These are phyloP conservation scores for Plantago major DNA, from an alignment of 257 asterid genomes.

Conservation along the genomic window DNA sequence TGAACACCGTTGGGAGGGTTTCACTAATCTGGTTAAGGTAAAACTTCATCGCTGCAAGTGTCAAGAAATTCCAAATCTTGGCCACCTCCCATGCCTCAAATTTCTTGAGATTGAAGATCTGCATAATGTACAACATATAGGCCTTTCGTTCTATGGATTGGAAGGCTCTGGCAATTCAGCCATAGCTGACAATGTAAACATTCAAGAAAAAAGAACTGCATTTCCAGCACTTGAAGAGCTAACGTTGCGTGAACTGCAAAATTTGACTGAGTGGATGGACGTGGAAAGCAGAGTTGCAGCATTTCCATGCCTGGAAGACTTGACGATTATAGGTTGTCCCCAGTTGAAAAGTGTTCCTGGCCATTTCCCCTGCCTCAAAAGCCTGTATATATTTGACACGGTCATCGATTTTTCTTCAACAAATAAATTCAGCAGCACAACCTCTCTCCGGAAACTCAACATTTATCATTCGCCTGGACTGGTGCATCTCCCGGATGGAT, in stretches of 20 bases:
- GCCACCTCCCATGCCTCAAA: constrained; percentile 26
- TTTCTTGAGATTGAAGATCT: neutral
- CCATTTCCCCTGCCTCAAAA: constrained; percentile 19
- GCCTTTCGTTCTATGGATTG: constrained; percentile 19
- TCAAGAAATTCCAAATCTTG: constrained; percentile 25
- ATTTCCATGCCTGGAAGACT: constrained; percentile 3
- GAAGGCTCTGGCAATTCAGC: neutral
- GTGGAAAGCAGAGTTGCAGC: neutral
- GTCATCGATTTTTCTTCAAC: neutral
- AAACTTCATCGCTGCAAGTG: neutral
- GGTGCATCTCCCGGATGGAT: constrained; percentile 13
- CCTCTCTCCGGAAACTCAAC: neutral
- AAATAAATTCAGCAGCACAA: constrained; percentile 12
- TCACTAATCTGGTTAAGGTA: constrained; percentile 10
- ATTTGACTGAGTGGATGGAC: constrained; percentile 26
- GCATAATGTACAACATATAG: constrained; percentile 15
- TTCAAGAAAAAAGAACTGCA: neutral
- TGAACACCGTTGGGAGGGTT: neutral
- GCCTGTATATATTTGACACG: neutral
- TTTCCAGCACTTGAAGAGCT: constrained; percentile 24
- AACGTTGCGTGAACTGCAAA: constrained; percentile 7
- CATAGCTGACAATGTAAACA: neutral
- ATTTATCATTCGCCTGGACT: neutral
- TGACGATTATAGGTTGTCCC: neutral
- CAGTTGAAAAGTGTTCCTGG: neutral